Evolutionary conservation across 2,329 filamentous ascomycete species (phyloP), one percentile per base, ranked within the genome.

Genomic region (Xylaria polymorpha): DNA sequence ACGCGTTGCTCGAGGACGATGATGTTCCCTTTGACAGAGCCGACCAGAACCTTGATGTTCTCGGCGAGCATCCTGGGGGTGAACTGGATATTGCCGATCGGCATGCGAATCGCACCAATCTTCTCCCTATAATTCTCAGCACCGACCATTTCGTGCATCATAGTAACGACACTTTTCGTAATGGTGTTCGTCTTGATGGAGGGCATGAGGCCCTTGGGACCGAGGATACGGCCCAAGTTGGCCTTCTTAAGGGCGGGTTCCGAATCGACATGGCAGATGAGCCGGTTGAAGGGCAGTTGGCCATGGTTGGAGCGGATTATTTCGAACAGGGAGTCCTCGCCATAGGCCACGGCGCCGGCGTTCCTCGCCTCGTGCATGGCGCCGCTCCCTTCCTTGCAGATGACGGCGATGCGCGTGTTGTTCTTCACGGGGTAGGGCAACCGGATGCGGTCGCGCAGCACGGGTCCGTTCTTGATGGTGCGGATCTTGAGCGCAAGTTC

Each of bases 121-220:
- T 91, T 87, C 84, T 99, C 96, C 78, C 94, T 90, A 83, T 97
- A 99, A 74, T 94, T 90, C 62, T 91, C 92, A 63, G 91, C 93
- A 70, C 95, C 94, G 15, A 94, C 89, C 81, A 97, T 90, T 73
- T 95, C 93, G 76, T 88, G 88, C 76, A 99, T 92, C 41, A 90
- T 87, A n/a, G 85, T 81, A 63, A 87, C 87, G 18, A 97, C 87
- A 78, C 97, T 92, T 77, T 88, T 91, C 29, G 97, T 94, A 65
- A 99, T 92, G 0, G 96, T 98, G 72, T 94, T 94, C 71, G 89
- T 89, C 85, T 97, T 97, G 69, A 87, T 83, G 79, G 89, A 97
- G 6, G 96, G 96, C 96, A 99, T 98, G 77, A 99, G 81, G 2
- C 94, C 94, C 81, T 89, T 91, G 55, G 97, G 96, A 77, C 96